These are phyloP conservation scores for Hemileccinum rubropunctum DNA, from an alignment of 768 basidiomycete genomes.

Conservation along the genomic window DNA sequence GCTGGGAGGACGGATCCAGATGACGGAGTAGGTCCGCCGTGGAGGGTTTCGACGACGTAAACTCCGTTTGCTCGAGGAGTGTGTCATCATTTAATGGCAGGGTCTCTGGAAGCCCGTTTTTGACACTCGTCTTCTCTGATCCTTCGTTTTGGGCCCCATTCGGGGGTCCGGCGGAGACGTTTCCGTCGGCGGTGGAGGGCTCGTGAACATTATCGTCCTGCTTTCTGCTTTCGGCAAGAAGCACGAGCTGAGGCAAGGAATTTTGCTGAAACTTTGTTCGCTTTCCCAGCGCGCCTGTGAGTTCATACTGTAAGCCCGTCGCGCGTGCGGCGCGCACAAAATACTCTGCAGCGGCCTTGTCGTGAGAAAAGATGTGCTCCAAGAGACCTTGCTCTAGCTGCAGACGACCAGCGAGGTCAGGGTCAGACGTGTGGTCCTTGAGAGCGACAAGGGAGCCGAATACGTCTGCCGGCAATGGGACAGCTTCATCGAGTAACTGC, in stretches of 20 bases:
- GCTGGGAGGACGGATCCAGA: slow-evolving; percentile 81
- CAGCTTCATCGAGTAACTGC: slow-evolving; percentile 77
- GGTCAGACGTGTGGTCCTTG: slow-evolving; percentile 40
- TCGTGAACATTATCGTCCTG: slow-evolving; percentile 23
- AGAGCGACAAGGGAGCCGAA: slow-evolving; percentile 43
- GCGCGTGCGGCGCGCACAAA: slow-evolving; percentile 78
- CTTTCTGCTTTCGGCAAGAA: slow-evolving; percentile 84
- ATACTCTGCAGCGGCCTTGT: slow-evolving; percentile 70
- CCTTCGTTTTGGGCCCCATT: slow-evolving; percentile 6
- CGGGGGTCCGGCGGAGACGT: not conserved
- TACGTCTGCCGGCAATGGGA: slow-evolving; percentile 47
- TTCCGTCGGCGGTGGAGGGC: slow-evolving; percentile 6
- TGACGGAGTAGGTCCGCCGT: slow-evolving; percentile 53
- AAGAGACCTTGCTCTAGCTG: slow-evolving; percentile 76
- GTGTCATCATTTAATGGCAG: slow-evolving; percentile 93
- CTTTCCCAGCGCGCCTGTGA: slow-evolving; percentile 91
- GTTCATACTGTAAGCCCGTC: slow-evolving; percentile 80
- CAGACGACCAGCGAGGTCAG: slow-evolving; percentile 65
- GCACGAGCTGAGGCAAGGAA: slow-evolving; percentile 85
- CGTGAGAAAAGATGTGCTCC: slow-evolving; percentile 72
- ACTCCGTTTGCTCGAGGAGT: slow-evolving; percentile 89
- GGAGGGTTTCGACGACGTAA: slow-evolving; percentile 68
- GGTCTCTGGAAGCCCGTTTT: slow-evolving; percentile 62
- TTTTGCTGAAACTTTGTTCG: slow-evolving; percentile 90
- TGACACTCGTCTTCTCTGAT: not conserved